Base-by-base conservation (phyloP, 1,139 yeast species). In the Scheffersomyces lignicola region DNA sequence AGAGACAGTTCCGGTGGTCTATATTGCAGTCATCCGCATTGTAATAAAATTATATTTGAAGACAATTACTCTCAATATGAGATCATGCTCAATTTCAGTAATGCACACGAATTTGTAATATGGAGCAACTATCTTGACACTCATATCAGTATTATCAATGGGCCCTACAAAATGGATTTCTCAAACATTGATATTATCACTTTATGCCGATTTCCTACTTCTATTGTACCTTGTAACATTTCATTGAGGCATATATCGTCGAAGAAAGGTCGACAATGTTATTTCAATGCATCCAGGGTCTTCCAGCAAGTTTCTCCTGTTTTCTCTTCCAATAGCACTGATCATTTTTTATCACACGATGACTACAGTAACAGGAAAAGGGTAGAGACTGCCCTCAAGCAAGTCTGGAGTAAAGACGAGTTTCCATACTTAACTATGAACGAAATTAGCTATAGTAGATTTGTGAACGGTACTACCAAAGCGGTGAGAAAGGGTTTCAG, bases 11-110 rank as follows among this genome's bases (percentile, higher is more conserved):
- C 47, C 8, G 62, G 60, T 11, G 81, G 80, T 1, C 47, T 75
- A 33, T 54, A 45, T 36, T 50, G 73, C 0, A 47, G 43, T 4
- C 60, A 58, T 41, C 54, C 58, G 0, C 45, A 52, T 28, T 43
- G 58, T 8, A 53, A 73, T 31, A 80, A 78, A 42, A 24, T 80
- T 1, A 42, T 62, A 2, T 78, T 77, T 54, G 82, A 76, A 46
- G 43, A 63, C 22, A 47, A 54, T 8, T 58, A 48, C 34, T 56
- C 59, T 21, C 60, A 70, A 3, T 74, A 56, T 45, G 86, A 80
- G 52, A 27, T 78, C 1, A 42, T 74, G 13, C 43, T 75, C n/a
- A 49, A 71, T 4, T 59, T 69, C 18, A 45, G 61, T 1, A 51
- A 59, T 23, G 38, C 40, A 7, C 24, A 38, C 2, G 85, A 78